Evolutionary conservation across 2,329 filamentous ascomycete genomes (phyloP), one percentile per base, ranked within the genome.

Genomic region (Purpureocillium takamizusanense): DNA sequence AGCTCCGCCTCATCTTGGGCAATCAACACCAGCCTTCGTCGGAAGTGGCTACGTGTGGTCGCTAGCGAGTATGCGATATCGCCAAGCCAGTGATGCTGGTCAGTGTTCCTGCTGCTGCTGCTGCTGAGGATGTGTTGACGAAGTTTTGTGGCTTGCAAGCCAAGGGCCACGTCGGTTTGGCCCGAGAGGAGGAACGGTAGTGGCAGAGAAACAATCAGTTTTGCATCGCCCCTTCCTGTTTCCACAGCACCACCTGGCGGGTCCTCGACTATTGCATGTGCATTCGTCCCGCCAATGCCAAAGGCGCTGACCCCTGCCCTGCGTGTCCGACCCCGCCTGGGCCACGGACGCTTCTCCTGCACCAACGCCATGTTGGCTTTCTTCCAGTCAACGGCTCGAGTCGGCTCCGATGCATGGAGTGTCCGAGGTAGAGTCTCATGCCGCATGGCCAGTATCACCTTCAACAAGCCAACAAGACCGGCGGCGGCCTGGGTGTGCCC

Each of bases 401-500:
- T 47, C 18, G 42, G 45, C 23, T 41, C 32, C 14, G 35, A 17
- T n/a, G 45, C 31, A n/a, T 45, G 36, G 12, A 41, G 30, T 21
- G 36, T 55, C 44, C 67, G 65, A 5, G 70, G 55, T 53, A 67
- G 65, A 37, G 67, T 45, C 5, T 25, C 21, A n/a, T 43, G 17
- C 16, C 37, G 13, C 32, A 48, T 32, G 6, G 39, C 23, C 16
- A 48, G 21, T 15, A 63, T 62, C 1, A 78, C 72, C 55, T 83
- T 83, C 47, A 75, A 60, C 7, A 83, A 58, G 23, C 66, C 72
- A 28, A 67, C 78, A 34, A 69, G 62, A 34, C 77, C 77, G 2
- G 76, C 77, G 8, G 74, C 74, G 3, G 74, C 74, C 48, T 80
- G 75, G 23, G 74, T 69, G 52, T 83, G 78, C 1, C 78, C 78